phyloP scores from a whole-genome alignment of 306 rosid genomes.

The Cicer pinnatifidum region DNA sequence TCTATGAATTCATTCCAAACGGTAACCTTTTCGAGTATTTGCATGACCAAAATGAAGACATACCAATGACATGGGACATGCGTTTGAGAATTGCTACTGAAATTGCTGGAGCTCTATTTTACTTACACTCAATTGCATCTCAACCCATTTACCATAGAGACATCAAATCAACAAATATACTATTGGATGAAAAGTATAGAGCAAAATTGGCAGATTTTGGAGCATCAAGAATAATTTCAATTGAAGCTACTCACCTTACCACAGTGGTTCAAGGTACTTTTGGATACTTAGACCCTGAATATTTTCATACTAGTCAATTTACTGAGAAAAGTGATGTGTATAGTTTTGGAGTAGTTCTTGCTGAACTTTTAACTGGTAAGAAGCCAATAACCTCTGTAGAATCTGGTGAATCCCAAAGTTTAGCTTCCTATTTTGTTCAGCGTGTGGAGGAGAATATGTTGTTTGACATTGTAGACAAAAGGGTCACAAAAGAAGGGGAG shows the following conservation, averaged over 20 bases:
- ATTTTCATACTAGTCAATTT: conserved; percentile 44
- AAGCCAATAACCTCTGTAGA: conserved; percentile 19
- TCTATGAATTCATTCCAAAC: conserved; percentile 51
- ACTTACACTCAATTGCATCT: conserved; percentile 50
- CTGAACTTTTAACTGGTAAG: conserved; percentile 44
- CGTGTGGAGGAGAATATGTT: conserved; percentile 34
- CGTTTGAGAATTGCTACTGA: conserved; percentile 48
- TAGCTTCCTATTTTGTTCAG: conserved; percentile 47
- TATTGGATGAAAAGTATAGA: conserved; percentile 44
- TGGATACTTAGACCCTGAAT: conserved; percentile 52
- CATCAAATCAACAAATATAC: conserved; percentile 50
- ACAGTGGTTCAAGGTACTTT: conserved; percentile 46
- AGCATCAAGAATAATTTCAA: conserved; percentile 41
- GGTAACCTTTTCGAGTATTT: conserved; percentile 42
- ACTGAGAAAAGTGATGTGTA: conserved; percentile 50
- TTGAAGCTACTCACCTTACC: conserved; percentile 48
- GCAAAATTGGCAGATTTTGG: conserved; percentile 53
- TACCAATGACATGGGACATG: conserved; percentile 47
- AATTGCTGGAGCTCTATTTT: conserved; percentile 47
- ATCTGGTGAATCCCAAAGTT: conserved; percentile 16
- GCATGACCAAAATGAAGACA: conserved; percentile 34
- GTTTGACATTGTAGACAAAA: conserved; percentile 48
- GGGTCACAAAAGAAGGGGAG: conserved; percentile 39
- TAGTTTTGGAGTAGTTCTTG: conserved; percentile 49
- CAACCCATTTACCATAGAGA: conserved; percentile 49